Percentiles rank a stretch among this genome's conserved stretches.
Evolutionary conservation across 805 yeast genomes (phyloP).

Genomic region (Lachancea meyersii): DNA sequence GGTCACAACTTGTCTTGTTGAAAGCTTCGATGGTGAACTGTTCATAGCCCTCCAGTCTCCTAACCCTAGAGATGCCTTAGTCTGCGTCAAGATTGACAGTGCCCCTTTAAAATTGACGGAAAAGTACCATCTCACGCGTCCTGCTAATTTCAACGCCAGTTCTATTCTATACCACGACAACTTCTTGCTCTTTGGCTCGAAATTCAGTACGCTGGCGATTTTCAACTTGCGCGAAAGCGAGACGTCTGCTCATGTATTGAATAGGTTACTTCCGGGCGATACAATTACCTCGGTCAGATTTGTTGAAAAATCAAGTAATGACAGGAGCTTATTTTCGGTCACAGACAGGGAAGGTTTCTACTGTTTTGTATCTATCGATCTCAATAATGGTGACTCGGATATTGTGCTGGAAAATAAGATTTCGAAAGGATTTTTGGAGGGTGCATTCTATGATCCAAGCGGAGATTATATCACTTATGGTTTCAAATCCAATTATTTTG

Average conservation of each 20-base stretch:
- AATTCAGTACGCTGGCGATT: conserved; percentile 60
- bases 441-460: conserved; percentile 42
- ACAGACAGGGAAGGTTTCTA: conserved; percentile 68
- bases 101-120: conserved; percentile 24
- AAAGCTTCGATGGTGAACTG: conserved; percentile 23
- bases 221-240: conserved; percentile 37
- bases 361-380: conserved; percentile 34
- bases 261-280: conserved; percentile 57
- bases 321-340: conserved; percentile 34
- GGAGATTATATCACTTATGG: conserved; percentile 64
- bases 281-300: conserved; percentile 52
- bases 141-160: conserved; percentile 51
- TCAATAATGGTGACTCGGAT: conserved; percentile 18
- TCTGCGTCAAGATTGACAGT: conserved; percentile 36
- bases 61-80: conserved; percentile 51
- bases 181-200: conserved; percentile 58
- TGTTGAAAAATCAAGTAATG: conserved; percentile 26
- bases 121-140: conserved; percentile 32
- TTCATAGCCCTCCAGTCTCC: conserved; percentile 59
- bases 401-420: conserved; percentile 54
- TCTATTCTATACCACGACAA: conserved; percentile 42
- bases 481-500: conserved; percentile 72
- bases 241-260: conserved; percentile 27
- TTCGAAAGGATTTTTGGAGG: conserved; percentile 77
- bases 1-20: conserved; percentile 44